These are phyloP conservation scores for Pistacia vera DNA, from an alignment of 345 rosid species.

Conservation along the genomic window DNA sequence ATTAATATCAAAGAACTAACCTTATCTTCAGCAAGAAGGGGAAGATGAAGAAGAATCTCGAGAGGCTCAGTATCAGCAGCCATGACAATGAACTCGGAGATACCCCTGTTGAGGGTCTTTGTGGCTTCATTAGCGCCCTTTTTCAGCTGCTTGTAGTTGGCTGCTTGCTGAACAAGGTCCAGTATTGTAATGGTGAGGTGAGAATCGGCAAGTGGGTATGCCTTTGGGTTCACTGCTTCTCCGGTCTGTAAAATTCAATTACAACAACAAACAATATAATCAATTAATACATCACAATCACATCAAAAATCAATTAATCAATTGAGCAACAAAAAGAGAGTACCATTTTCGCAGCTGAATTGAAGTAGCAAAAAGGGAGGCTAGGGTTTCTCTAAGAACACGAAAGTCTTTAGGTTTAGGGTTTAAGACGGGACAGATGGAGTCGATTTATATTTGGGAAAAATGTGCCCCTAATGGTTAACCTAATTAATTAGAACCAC, in stretches of 20 bases:
- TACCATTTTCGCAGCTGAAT: not conserved
- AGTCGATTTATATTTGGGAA: too few relatives aligned
- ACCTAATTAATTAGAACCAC: not conserved
- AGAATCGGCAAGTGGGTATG: slow-evolving; percentile 82
- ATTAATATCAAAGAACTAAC: slow-evolving; percentile 20
- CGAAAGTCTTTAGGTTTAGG: not conserved
- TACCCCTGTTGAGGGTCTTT: slow-evolving; percentile 90
- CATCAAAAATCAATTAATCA: too few relatives aligned
- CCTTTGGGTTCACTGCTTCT: slow-evolving; percentile 77
- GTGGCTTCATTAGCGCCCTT: slow-evolving; percentile 98
- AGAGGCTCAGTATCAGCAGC: slow-evolving; percentile 82
- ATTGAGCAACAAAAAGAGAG: too few relatives aligned
- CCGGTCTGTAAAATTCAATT: slow-evolving; percentile 42
- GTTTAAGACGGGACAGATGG: not conserved
- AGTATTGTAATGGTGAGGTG: slow-evolving; percentile 72
- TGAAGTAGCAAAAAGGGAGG: not conserved
- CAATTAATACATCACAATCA: not conserved
- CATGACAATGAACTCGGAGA: slow-evolving; percentile 86
- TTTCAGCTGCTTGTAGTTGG: slow-evolving; percentile 91
- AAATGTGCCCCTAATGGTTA: not conserved
- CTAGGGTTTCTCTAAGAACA: not conserved
- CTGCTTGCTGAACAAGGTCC: slow-evolving; percentile 91
- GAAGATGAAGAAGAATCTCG: slow-evolving; percentile 81
- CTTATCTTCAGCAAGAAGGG: slow-evolving; percentile 82
- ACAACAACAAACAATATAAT: not conserved